These are phyloP conservation scores for Verticillium klebahnii DNA, from an alignment of 2,329 filamentous ascomycete species.

Conservation along the genomic window DNA sequence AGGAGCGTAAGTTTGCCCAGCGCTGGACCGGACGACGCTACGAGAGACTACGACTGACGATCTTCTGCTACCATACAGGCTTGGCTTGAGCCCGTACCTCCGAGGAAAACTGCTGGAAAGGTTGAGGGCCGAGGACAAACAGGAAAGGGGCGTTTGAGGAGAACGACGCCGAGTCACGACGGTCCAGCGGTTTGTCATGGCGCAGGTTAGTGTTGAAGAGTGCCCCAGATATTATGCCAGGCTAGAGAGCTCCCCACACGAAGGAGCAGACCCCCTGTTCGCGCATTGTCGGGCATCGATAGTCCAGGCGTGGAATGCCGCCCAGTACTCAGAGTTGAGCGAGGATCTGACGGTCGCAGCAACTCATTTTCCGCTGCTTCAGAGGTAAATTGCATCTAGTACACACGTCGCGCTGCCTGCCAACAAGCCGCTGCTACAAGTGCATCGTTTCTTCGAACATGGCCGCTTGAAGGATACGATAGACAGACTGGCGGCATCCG, in stretches of 20 bases:
- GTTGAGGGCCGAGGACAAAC: slow-evolving; percentile 46
- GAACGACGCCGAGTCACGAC: neutral
- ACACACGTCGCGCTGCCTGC: too few species aligned
- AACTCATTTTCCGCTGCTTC: too few species aligned
- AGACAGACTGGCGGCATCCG: too few species aligned
- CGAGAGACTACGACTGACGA: neutral
- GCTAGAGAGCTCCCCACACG: neutral
- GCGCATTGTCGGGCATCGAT: neutral
- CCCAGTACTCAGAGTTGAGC: neutral
- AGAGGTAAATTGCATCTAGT: too few species aligned
- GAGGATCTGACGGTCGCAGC: too few species aligned
- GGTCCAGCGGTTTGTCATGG: neutral
- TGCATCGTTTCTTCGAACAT: too few species aligned
- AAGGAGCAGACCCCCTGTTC: neutral
- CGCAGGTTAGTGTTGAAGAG: neutral
- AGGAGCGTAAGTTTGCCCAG: slow-evolving; percentile 54
- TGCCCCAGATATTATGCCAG: neutral
- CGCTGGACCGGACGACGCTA: neutral
- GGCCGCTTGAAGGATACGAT: too few species aligned
- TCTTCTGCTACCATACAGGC: slow-evolving; percentile 24
- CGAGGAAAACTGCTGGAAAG: slow-evolving; percentile 48
- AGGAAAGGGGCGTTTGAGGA: slow-evolving; percentile 12
- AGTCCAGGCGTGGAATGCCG: neutral
- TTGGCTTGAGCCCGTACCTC: slow-evolving; percentile 51
- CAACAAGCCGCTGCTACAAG: too few species aligned